These are phyloP conservation scores for Cylindrodendrum hubeiense DNA, from an alignment of 2,329 filamentous ascomycete species.

Conservation along the genomic window DNA sequence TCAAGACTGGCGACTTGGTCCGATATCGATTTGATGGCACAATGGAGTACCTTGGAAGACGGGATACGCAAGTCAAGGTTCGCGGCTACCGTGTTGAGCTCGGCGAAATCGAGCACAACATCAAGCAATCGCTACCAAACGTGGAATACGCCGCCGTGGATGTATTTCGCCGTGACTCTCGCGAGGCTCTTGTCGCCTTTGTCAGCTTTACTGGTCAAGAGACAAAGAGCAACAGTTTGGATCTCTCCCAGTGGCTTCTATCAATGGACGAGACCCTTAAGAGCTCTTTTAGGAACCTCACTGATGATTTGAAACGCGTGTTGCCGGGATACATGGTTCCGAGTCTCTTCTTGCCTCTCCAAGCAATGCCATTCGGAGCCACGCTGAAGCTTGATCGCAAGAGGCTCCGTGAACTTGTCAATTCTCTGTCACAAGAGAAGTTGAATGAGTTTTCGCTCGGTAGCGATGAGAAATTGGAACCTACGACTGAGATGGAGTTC, in stretches of 20 bases:
- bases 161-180: slow-evolving; percentile 7
- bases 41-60: slow-evolving; percentile 45
- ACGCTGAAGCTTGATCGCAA: slow-evolving; percentile 35
- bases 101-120: slow-evolving; percentile 42
- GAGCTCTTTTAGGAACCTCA: not conserved
- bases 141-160: slow-evolving; percentile 33
- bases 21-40: slow-evolving; percentile 39
- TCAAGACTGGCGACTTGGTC: slow-evolving; percentile 50
- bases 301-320: slow-evolving; percentile 7
- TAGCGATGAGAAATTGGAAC: not conserved
- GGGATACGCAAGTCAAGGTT: slow-evolving; percentile 47
- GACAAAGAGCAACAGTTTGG: not conserved
- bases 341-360: slow-evolving; percentile 14
- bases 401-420: slow-evolving; percentile 3
- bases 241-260: not conserved
- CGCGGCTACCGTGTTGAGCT: slow-evolving; percentile 48
- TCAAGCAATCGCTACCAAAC: slow-evolving; percentile 25
- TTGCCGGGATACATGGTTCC: slow-evolving; percentile 38
- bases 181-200: slow-evolving; percentile 18
- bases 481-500: not conserved
- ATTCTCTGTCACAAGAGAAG: not conserved
- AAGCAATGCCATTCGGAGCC: slow-evolving; percentile 28
- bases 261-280: not conserved
- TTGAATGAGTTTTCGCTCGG: not conserved
- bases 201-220: not conserved